Evolutionary conservation across 768 basidiomycete genomes (phyloP), one percentile per base, ranked within the genome.

Genomic region (Suillus brevipes): DNA sequence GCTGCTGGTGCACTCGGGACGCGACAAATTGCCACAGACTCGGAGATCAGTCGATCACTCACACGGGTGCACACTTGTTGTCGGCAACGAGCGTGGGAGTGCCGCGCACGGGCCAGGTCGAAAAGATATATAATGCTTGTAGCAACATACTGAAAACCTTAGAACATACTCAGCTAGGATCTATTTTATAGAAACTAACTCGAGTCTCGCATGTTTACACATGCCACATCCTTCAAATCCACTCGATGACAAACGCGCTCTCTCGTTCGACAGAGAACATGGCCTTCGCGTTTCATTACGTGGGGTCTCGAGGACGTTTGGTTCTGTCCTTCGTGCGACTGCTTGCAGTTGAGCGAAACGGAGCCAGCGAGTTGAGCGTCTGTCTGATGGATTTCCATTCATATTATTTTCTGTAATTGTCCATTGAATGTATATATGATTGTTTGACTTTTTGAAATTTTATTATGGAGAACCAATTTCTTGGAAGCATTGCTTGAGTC

Each of bases 161-260:
- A 88, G 87, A 88, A 87, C 86, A 88, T 88, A 88, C 87, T 88
- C 87, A 85, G 85, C 84, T 85, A 88, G 87, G 87, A 88, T 88
- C 87, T 88, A 85, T 88, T 88, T 74, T 87, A 87, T 86, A 88
- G 87, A 85, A 85, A 86, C 86, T 87, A 84, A 87, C 87, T 78
- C 85, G 86, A 86, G 86, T 88, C 85, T 87, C 84, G 87, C 87
- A 88, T 87, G 85, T 87, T 86, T 87, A 87, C 81, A 83, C 85
- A 86, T 88, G 87, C 86, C 86, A 74, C 84, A 84, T 83, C 79
- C 82, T 86, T 87, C 83, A 85, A 83, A 82, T 88, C 84, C 85
- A 85, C 77, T 85, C 84, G 87, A 89, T 89, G 87, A 88, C 80
- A 80, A 78, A 62, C 70, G 84, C 84, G 80, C 84, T 82, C 83